Evolutionary conservation across 768 basidiomycete species (phyloP).

Genomic region (Lactifluus rugatus): DNA sequence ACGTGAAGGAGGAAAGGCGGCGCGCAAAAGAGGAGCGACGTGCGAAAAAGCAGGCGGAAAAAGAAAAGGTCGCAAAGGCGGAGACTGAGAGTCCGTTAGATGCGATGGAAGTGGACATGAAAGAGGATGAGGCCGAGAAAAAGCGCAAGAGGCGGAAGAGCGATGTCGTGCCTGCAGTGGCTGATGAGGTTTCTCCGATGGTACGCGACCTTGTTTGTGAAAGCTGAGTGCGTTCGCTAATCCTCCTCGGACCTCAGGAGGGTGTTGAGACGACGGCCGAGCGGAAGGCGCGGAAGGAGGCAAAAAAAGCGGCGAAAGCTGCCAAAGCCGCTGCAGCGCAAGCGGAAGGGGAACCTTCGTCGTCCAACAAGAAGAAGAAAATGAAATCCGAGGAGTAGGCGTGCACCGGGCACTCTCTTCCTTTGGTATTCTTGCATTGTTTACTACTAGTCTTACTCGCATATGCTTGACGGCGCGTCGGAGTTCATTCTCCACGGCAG

Average conservation of each 20-base stretch:
- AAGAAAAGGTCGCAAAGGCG: slow-evolving; percentile 34
- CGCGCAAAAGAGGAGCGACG: slow-evolving; percentile 68
- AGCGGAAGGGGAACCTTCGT: slow-evolving; percentile 34
- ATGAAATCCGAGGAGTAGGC: slow-evolving; percentile 28
- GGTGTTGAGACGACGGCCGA: slow-evolving; percentile 72
- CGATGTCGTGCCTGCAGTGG: neutral
- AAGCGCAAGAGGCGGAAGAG: slow-evolving; percentile 34
- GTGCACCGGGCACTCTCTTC: neutral
- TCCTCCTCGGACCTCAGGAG: slow-evolving; percentile 23
- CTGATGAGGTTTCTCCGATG: slow-evolving; percentile 20
- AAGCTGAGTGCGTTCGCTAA: slow-evolving; percentile 2
- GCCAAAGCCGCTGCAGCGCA: slow-evolving; percentile 31
- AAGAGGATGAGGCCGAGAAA: slow-evolving; percentile 29
- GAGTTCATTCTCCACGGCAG: neutral
- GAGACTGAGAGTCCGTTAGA: slow-evolving; percentile 22
- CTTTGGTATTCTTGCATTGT: too few species aligned
- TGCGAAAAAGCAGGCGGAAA: slow-evolving; percentile 52
- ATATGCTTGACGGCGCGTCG: neutral
- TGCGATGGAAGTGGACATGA: slow-evolving; percentile 39
- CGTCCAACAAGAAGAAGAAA: slow-evolving; percentile 48
- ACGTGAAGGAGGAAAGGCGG: slow-evolving; percentile 84
- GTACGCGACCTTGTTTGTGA: neutral
- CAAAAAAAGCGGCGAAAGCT: slow-evolving; percentile 68
- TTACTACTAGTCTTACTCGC: neutral
- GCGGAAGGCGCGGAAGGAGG: slow-evolving; percentile 70